Base-by-base conservation (phyloP, 805 yeast species). In the Yarrowia sp. region DNA sequence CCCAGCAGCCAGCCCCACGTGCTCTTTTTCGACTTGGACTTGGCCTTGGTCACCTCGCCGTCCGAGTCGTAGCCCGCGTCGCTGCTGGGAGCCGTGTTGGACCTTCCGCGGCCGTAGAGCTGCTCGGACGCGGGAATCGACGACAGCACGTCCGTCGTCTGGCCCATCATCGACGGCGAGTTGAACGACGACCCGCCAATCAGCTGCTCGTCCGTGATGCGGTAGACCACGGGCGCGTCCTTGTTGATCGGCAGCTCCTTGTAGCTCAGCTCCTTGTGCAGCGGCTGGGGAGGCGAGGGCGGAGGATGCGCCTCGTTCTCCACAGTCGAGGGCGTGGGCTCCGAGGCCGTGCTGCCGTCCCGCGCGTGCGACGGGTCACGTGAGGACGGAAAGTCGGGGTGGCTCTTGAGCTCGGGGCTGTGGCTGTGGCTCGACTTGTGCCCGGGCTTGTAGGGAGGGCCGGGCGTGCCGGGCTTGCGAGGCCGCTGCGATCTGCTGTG, bases 1-100 rank as follows among this genome's bases (percentile, higher is more conserved):
- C 63, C 56, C 18, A 25, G 51, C 36, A 58, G 7, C 62, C 62
- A 58, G 39, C 62, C 62, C 62, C 62, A 58, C 4, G 62, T 55
- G 31, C 47, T 55, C 47, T 55, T 58, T 9, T 58, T 58, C 19
- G 53, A 41, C 33, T 42, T 41, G 33, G 51, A 42, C 41, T 44
- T 44, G 16, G 32, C 6, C 27, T 58, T 42, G 19, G 42, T 22
- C n/a, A 55, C 31, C 19, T 44, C 62, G 16, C 42, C 32, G 16
- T 44, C 62, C 19, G 62, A 58, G 32, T 58, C 62, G 31, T 38
- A 55, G 25, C 47, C 61, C 2, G 12, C 47, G 10, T 55, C 47
- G 18, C 47, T 38, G 36, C 36, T 38, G 35, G 42, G 42, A 2
- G 42, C 58, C 3, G 42, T 51, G 32, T 51, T 51, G 31, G 42